These are phyloP conservation scores for Mikania micrantha DNA, from an alignment of 129 eudicot species.

Conservation along the genomic window DNA sequence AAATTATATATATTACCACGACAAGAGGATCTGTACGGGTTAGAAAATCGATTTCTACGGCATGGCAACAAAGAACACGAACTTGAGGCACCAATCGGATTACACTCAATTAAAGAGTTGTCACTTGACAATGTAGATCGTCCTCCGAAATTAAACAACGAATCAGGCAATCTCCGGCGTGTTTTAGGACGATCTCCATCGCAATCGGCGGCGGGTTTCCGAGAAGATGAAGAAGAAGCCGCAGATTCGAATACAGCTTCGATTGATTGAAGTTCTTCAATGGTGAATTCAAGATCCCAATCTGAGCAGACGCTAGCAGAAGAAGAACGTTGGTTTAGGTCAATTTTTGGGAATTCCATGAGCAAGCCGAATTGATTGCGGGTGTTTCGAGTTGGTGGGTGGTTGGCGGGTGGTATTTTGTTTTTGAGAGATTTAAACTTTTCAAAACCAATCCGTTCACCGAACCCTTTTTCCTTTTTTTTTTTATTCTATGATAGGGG, in stretches of 20 bases:
- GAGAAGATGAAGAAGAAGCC: conserved; percentile 24
- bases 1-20: conserved; percentile 24
- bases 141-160: conserved; percentile 24
- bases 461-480: too few relatives aligned
- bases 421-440: too few relatives aligned
- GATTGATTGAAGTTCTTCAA: conserved; percentile 48
- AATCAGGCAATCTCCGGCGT: conserved; percentile 58
- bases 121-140: background rate
- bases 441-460: too few relatives aligned
- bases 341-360: conserved; percentile 1
- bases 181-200: conserved; percentile 25
- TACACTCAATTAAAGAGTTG: conserved; percentile 9
- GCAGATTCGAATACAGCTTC: conserved; percentile 50
- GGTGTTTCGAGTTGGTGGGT: too few relatives aligned
- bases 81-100: conserved; percentile 8
- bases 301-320: conserved; percentile 13
- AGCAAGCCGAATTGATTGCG: background rate
- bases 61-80: conserved; percentile 29
- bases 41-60: conserved; percentile 24
- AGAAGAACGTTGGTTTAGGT: conserved; percentile 13
- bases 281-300: conserved; percentile 56
- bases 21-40: background rate
- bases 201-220: conserved; percentile 10
- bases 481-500: too few relatives aligned
- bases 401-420: too few relatives aligned